Percentiles rank a stretch among this genome's conserved stretches.
Conservation (phyloP, 495 filamentous ascomycete species). For the Penicillium dipodomyicola region DNA sequence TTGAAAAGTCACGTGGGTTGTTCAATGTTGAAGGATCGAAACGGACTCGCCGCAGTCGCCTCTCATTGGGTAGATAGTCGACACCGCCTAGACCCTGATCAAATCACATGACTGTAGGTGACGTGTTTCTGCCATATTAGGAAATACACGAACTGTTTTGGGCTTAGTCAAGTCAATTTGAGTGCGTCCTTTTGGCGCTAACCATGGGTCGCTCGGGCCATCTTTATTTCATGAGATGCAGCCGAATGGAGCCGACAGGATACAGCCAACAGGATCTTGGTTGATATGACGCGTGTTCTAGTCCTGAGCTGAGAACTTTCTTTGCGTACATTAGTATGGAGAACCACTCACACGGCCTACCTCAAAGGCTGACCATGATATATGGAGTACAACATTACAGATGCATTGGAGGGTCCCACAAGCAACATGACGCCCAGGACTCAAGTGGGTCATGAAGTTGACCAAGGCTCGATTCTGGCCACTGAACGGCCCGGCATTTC, state of each 20-base stretch:
- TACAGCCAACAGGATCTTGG: background rate
- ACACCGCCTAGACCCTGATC: background rate
- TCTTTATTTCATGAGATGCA: slow-evolving; percentile 5
- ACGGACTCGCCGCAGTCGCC: background rate
- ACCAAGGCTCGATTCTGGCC: slow-evolving; percentile 28
- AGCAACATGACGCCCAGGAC: slow-evolving; percentile 5
- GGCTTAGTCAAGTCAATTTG: background rate
- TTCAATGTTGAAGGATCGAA: background rate
- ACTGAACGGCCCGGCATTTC: slow-evolving; percentile 24
- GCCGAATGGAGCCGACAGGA: background rate
- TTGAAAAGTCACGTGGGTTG: background rate
- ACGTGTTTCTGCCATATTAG: background rate
- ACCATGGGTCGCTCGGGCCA: slow-evolving; percentile 4
- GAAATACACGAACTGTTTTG: background rate
- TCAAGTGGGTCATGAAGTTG: slow-evolving; percentile 22
- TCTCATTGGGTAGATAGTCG: background rate
- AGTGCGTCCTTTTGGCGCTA: background rate
- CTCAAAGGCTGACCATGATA: background rate
- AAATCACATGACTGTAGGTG: background rate
- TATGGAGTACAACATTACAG: background rate
- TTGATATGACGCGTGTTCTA: background rate
- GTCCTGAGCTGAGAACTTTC: background rate
- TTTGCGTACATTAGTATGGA: background rate
- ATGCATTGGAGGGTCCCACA: background rate
- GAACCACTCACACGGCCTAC: background rate